phyloP scores from a whole-genome alignment of 2,329 filamentous ascomycete genomes.

The Hymenoscyphus fraxineus region DNA sequence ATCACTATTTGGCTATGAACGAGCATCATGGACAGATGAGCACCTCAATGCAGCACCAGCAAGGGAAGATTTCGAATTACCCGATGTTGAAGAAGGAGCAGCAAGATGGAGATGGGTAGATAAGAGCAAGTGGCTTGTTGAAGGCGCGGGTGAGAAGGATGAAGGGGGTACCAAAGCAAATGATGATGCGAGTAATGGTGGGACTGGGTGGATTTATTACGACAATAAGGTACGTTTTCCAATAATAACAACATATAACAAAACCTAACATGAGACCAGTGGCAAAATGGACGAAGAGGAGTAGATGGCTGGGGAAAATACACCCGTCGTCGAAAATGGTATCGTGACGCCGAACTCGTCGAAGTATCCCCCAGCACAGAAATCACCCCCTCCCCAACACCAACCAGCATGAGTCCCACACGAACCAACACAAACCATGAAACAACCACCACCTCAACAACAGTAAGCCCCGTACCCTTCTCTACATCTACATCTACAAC shows the following conservation, averaged over 20 bases:
- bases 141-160: constrained; percentile 61
- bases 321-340: constrained; percentile 92
- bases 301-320: constrained; percentile 92
- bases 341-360: constrained; percentile 90
- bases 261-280: constrained; percentile 48
- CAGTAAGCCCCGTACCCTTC: constrained; percentile 7
- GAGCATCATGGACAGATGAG: constrained; percentile 92
- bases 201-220: constrained; percentile 93
- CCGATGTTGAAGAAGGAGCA: constrained; percentile 60
- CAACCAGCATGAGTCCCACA: constrained; percentile 23
- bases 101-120: constrained; percentile 77
- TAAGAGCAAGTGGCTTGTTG: constrained; percentile 82
- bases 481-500: constrained; percentile 5
- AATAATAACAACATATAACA: background rate
- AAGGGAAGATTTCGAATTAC: constrained; percentile 68
- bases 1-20: constrained; percentile 85
- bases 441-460: background rate
- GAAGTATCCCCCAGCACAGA: constrained; percentile 54
- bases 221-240: constrained; percentile 75
- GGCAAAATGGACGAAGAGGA: constrained; percentile 81
- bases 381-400: constrained; percentile 43
- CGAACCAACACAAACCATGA: constrained; percentile 23
- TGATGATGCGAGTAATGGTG: constrained; percentile 36
- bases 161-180: constrained; percentile 40
- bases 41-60: constrained; percentile 77